phyloP scores from a whole-genome alignment of 768 basidiomycete species.

The Mycena sanguinolenta region DNA sequence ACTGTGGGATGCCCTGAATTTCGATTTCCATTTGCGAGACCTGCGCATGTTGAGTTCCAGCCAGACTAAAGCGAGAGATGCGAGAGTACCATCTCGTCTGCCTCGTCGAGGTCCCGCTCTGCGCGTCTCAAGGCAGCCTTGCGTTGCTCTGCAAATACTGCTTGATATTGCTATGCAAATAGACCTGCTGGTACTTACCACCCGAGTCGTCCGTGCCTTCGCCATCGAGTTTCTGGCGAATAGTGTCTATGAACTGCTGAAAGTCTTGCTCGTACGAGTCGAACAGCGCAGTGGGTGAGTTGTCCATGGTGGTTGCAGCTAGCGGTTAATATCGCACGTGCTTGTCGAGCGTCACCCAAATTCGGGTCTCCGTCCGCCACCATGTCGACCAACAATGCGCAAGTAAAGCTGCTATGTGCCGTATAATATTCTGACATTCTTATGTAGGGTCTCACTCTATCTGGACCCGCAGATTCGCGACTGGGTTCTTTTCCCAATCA shows the following conservation, averaged over 20 bases:
- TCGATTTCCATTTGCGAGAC: conserved; percentile 99
- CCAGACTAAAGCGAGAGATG: not conserved
- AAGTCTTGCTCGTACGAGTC: conserved; percentile 96
- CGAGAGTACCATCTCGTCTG: conserved; percentile 91
- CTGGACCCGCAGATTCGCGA: conserved; percentile 97
- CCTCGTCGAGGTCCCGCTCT: conserved; percentile 97
- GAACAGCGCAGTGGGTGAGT: conserved; percentile 87
- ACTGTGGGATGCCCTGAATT: conserved; percentile 93
- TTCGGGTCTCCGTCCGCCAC: conserved; percentile 41
- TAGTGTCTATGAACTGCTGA: conserved; percentile 80
- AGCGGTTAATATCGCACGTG: conserved; percentile 21
- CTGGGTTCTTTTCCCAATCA: conserved; percentile 96
- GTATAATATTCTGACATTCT: not conserved
- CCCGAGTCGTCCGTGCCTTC: conserved; percentile 75
- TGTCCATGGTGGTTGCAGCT: conserved; percentile 69
- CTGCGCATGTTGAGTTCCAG: conserved; percentile 54
- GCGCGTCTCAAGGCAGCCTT: conserved; percentile 85
- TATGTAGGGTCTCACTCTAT: conserved; percentile 67
- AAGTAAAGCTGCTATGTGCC: conserved; percentile 41
- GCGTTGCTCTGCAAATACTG: conserved; percentile 72
- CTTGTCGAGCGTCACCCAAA: conserved; percentile 6
- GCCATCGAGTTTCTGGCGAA: conserved; percentile 82
- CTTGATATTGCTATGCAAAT: conserved; percentile 8
- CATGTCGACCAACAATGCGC: conserved; percentile 64
- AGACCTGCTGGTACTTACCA: conserved; percentile 61